These are phyloP conservation scores for Nakazawaea holstii DNA, from an alignment of 805 yeast genomes.

Conservation along the genomic window DNA sequence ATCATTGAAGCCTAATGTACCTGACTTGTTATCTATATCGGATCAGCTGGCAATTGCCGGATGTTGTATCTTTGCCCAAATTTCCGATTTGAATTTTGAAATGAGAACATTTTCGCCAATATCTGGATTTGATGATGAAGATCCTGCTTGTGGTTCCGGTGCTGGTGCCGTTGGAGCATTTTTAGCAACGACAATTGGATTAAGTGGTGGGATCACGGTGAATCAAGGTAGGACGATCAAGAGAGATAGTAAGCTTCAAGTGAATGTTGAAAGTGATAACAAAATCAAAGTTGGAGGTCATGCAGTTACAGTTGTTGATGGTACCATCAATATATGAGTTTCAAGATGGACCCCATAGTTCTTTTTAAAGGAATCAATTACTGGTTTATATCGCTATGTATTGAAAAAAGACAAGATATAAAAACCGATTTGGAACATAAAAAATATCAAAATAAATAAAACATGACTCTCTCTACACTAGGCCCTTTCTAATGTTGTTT, in stretches of 20 bases:
- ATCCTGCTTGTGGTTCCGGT: constrained; percentile 56
- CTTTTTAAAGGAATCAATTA: no score
- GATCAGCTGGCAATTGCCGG: constrained; percentile 24
- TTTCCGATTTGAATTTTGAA: constrained; percentile 24
- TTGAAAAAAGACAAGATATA: neutral
- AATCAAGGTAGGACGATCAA: constrained; percentile 34
- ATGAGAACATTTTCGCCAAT: constrained; percentile 40
- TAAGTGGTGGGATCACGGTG: constrained; percentile 14
- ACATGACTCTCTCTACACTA: neutral
- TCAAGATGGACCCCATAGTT: no score
- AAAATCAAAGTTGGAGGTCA: constrained; percentile 33
- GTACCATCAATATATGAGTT: constrained; percentile 15
- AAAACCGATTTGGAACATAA: neutral
- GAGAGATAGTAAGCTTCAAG: constrained; percentile 32
- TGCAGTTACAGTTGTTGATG: constrained; percentile 31
- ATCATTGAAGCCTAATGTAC: constrained; percentile 26
- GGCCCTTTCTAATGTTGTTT: neutral
- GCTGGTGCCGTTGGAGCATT: constrained; percentile 15
- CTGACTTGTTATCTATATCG: constrained; percentile 12
- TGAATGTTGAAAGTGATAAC: constrained; percentile 17
- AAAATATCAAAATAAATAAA: no score
- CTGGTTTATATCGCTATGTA: no score
- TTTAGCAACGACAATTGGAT: neutral
- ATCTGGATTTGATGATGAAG: constrained; percentile 32
- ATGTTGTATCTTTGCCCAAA: constrained; percentile 32